Percentiles rank a stretch among this genome's conserved stretches.
phyloP scores from a whole-genome alignment of 2,329 filamentous ascomycete genomes.

The Cadophora sp. region DNA sequence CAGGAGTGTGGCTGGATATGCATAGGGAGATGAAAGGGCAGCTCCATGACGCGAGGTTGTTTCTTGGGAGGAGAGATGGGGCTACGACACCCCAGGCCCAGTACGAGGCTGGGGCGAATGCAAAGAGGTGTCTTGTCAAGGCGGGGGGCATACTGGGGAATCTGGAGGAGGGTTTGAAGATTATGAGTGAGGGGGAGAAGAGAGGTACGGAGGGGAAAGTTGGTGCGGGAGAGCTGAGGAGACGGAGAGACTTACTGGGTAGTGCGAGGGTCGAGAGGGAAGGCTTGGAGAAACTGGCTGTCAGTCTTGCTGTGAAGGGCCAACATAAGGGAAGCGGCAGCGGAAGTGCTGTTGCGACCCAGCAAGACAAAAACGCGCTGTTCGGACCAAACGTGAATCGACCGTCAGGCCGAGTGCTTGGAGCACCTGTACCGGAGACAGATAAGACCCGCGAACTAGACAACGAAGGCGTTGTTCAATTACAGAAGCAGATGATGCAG shows the following conservation, averaged over 20 bases:
- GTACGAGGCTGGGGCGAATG: constrained; percentile 73
- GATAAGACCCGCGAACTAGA: constrained; percentile 78
- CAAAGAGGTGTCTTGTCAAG: constrained; percentile 75
- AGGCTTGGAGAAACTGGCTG: constrained; percentile 75
- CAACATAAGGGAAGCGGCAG: constrained; percentile 39
- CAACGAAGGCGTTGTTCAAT: constrained; percentile 74
- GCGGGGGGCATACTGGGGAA: constrained; percentile 68
- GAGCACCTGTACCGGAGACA: constrained; percentile 76
- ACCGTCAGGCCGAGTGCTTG: constrained; percentile 69
- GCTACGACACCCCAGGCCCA: constrained; percentile 58
- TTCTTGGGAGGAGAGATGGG: constrained; percentile 72
- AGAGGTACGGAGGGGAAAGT: constrained; percentile 48
- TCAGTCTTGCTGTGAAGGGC: constrained; percentile 58
- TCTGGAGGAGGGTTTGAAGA: constrained; percentile 69
- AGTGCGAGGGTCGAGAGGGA: constrained; percentile 77
- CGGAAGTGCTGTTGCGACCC: constrained; percentile 40
- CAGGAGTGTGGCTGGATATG: constrained; percentile 74
- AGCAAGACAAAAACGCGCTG: constrained; percentile 52
- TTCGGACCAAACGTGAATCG: constrained; percentile 49
- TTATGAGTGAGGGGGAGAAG: constrained; percentile 57
- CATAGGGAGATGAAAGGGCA: constrained; percentile 75
- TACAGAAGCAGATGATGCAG: constrained; percentile 76
- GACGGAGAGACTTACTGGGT: constrained; percentile 73
- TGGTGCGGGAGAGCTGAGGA: constrained; percentile 76
- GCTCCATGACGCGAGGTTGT: constrained; percentile 70